phyloP scores from a whole-genome alignment of 805 yeast species.

The Sungouiella thailandica region DNA sequence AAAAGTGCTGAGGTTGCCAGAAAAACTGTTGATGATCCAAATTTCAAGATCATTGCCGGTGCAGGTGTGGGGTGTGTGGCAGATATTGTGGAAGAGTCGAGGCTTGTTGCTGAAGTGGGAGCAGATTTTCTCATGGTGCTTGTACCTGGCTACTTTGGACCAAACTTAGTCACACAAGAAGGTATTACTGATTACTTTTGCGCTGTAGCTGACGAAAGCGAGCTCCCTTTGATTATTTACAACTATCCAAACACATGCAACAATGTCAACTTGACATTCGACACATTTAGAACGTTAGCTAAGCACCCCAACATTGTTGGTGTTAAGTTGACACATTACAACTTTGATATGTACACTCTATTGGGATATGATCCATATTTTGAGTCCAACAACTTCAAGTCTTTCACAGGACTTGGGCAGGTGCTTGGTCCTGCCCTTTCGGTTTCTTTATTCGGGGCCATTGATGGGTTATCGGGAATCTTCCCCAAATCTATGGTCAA shows the following conservation, averaged over 20 bases:
- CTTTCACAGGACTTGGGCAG: slow-evolving; percentile 50
- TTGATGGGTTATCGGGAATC: slow-evolving; percentile 50
- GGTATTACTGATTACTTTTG: slow-evolving; percentile 44
- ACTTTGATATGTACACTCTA: slow-evolving; percentile 42
- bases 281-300: slow-evolving; percentile 37
- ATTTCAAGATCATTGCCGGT: slow-evolving; percentile 44
- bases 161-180: slow-evolving; percentile 34
- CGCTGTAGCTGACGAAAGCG: slow-evolving; percentile 38
- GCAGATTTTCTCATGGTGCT: slow-evolving; percentile 26
- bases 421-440: slow-evolving; percentile 42
- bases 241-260: slow-evolving; percentile 49
- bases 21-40: slow-evolving; percentile 26
- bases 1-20: slow-evolving; percentile 26
- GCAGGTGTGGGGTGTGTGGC: slow-evolving; percentile 38
- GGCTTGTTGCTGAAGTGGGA: slow-evolving; percentile 24
- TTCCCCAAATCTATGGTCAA: slow-evolving; percentile 46
- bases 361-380: slow-evolving; percentile 41
- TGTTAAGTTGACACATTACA: slow-evolving; percentile 47
- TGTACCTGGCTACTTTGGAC: slow-evolving; percentile 43
- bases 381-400: slow-evolving; percentile 31
- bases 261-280: slow-evolving; percentile 32
- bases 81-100: slow-evolving; percentile 23
- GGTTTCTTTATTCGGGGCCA: slow-evolving; percentile 46
- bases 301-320: slow-evolving; percentile 46
- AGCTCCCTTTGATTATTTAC: slow-evolving; percentile 42